phyloP scores from a whole-genome alignment of 805 yeast species.

The Komagataella pseudopastoris region DNA sequence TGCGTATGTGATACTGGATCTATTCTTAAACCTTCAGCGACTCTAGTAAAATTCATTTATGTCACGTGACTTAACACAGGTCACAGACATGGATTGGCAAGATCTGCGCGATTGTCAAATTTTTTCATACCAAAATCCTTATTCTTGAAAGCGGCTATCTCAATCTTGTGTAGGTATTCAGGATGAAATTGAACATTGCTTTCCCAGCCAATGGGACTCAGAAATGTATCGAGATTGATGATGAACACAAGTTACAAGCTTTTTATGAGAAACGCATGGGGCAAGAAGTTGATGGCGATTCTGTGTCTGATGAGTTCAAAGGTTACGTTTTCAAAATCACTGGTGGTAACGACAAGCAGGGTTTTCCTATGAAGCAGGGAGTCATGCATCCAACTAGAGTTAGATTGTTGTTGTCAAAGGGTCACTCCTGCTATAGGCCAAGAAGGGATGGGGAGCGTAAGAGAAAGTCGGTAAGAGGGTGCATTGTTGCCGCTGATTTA shows the following conservation, averaged over 20 bases:
- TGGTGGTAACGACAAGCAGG: constrained; percentile 99
- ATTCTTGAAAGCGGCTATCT: neutral
- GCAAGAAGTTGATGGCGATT: constrained; percentile 98
- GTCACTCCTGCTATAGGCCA: constrained; percentile 98
- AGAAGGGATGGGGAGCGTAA: constrained; percentile 99
- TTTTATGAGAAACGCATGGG: constrained; percentile 99
- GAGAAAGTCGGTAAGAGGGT: constrained; percentile 99
- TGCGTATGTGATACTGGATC: neutral
- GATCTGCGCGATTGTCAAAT: neutral
- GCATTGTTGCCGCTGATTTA: constrained; percentile 94
- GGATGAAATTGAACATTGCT: constrained; percentile 83
- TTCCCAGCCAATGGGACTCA: constrained; percentile 99
- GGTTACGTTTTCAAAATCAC: constrained; percentile 98
- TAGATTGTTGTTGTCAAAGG: constrained; percentile 84
- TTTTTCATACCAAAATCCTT: neutral
- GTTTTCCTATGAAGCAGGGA: constrained; percentile 99
- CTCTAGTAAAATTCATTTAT: neutral
- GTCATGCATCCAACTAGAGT: constrained; percentile 99
- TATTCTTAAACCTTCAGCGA: neutral
- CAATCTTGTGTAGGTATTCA: neutral
- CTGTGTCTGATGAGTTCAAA: constrained; percentile 97
- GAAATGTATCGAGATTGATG: constrained; percentile 95
- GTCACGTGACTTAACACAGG: neutral
- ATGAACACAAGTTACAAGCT: constrained; percentile 96
- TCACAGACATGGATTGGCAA: neutral